A percentile compares a stretch with the other conserved stretches of the same genome.
Conservation (phyloP, 768 basidiomycete species). For the Phylloporus scabripes region DNA sequence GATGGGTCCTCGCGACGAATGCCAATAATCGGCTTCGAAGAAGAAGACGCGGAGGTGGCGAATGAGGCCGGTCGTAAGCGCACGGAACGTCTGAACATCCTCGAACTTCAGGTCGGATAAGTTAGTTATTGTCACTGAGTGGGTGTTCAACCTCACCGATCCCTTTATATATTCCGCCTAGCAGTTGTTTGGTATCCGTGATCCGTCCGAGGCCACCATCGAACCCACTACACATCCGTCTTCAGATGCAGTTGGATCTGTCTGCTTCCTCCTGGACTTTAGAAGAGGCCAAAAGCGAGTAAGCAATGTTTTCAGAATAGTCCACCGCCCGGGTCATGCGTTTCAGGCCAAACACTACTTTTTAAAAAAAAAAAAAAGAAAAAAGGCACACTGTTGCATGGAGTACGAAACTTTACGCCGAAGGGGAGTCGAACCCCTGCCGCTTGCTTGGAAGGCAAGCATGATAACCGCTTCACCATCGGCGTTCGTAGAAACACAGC, state of each 20-base stretch:
- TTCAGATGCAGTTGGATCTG: background rate
- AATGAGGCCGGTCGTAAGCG: constrained; percentile 24
- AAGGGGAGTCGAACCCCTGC: constrained; percentile 78
- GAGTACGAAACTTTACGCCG: constrained; percentile 29
- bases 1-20: constrained; percentile 72
- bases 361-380: no score
- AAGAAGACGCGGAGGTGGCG: constrained; percentile 14
- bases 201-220: constrained; percentile 1
- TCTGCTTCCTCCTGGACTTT: background rate
- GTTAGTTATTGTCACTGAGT: background rate
- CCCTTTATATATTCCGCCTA: background rate
- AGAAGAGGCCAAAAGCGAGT: background rate
- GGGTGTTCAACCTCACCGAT: background rate
- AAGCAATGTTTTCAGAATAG: background rate
- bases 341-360: no score
- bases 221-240: background rate
- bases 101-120: no score
- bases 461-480: constrained; percentile 93
- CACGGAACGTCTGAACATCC: constrained; percentile 19
- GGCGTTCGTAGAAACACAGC: constrained; percentile 26
- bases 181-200: background rate
- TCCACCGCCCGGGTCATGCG: no score
- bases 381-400: no score
- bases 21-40: constrained; percentile 42
- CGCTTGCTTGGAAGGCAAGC: constrained; percentile 84